Conservation (phyloP, 768 basidiomycete species). For the Boletellus ananiceps region DNA sequence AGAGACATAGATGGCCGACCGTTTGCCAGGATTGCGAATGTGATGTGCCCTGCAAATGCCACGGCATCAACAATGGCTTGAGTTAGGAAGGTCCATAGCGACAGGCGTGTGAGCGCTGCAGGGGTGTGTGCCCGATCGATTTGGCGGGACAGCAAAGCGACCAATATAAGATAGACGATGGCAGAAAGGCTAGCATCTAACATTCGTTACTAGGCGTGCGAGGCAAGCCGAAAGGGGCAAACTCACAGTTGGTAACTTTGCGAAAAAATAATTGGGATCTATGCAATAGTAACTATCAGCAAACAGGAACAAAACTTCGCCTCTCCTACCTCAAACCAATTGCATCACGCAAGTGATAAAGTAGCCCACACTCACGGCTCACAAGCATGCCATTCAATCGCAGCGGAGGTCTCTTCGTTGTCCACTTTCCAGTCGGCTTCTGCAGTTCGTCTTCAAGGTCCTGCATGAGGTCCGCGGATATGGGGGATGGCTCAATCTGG, state of each 20-base stretch:
- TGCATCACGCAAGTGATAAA: constrained; percentile 61
- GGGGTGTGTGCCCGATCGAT: constrained; percentile 72
- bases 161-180: constrained; percentile 59
- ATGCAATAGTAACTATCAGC: not conserved
- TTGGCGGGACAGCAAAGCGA: constrained; percentile 70
- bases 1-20: constrained; percentile 77
- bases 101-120: constrained; percentile 71
- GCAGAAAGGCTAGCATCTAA: constrained; percentile 72
- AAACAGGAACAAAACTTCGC: not conserved
- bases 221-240: not conserved
- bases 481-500: constrained; percentile 52
- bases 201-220: constrained; percentile 4
- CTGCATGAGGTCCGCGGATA: constrained; percentile 54
- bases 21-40: constrained; percentile 81
- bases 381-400: constrained; percentile 61
- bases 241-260: constrained; percentile 64
- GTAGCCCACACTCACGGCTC: constrained; percentile 76
- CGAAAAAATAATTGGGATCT: constrained; percentile 65
- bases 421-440: constrained; percentile 67
- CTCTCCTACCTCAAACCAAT: constrained; percentile 60
- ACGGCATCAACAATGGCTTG: constrained; percentile 80
- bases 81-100: constrained; percentile 76
- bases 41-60: constrained; percentile 84
- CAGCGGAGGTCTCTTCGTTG: constrained; percentile 51
- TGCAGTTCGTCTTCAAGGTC: constrained; percentile 74